Evolutionary conservation across 768 basidiomycete genomes (phyloP), one percentile per base, ranked within the genome.

Genomic region (Trametes punicea): DNA sequence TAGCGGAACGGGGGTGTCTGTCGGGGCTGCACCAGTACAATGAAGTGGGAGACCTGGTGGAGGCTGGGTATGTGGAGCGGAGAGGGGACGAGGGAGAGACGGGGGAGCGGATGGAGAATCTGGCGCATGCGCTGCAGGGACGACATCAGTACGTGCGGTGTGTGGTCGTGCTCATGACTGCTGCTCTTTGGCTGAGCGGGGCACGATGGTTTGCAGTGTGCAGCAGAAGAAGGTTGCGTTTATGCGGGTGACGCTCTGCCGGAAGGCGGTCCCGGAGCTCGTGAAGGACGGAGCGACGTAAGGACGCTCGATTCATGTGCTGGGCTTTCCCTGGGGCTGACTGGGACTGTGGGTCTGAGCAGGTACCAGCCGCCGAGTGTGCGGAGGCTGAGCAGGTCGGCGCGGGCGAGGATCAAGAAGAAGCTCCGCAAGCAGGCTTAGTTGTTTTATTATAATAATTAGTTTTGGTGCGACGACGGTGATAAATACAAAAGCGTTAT

Each of bases 21-120:
- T 67, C 69, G 3, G 89, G 89, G 3, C 69, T 92, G 30, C 80
- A 89, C 65, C 90, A 92, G 66, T 91, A 90, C 71, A 92, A 90
- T 60, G 78, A 87, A 51, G 70, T 90, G 10, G 81, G 82, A 0
- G 79, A 65, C 39, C 68, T 90, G 25, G 82, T 83, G 53, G 76
- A 74, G 3, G 59, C 73, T 10, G 74, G 58, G 9, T 40, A 69
- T 7, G 53, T 63, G 20, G 54, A 64, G 6, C 10, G 61, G 49
- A 16, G 62, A 21, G 49, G 62, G 48, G 68, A 66, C 30, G 73
- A 72, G 18, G 70, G 71, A 13, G 72, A 75, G n/a, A n/a, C n/a
- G n/a, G n/a, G n/a, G 40, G 70, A 74, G 0, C 67, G 6, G 71
- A 64, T 46, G 40, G 39, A 49, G 47, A 31, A 21, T 49, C 63